phyloP scores from a whole-genome alignment of 129 eudicot genomes.

The Saposhnikovia divaricata region DNA sequence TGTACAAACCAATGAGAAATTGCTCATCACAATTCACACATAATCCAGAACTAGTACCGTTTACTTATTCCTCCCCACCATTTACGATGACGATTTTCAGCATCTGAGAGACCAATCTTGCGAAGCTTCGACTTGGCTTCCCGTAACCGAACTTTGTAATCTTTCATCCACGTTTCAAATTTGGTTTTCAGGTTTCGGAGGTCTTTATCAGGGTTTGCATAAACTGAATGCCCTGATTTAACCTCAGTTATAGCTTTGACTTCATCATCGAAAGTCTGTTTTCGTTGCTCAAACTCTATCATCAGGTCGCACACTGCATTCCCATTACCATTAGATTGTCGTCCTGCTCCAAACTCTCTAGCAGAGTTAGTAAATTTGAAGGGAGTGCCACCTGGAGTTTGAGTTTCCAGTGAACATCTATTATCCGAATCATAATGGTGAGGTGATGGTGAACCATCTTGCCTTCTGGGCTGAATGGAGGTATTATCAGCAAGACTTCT shows the following conservation, averaged over 20 bases:
- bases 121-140: constrained; percentile 29
- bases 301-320: constrained; percentile 27
- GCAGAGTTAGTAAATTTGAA: constrained; percentile 10
- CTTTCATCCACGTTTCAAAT: constrained; percentile 43
- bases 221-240: constrained; percentile 13
- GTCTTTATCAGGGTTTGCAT: constrained; percentile 17
- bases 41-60: constrained; percentile 3
- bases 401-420: constrained; percentile 21
- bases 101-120: constrained; percentile 21
- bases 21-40: background rate
- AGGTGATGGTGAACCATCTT: constrained; percentile 27
- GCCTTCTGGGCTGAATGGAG: constrained; percentile 20
- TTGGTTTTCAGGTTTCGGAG: constrained; percentile 27
- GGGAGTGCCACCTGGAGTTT: constrained; percentile 37
- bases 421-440: constrained; percentile 34
- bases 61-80: constrained; percentile 43
- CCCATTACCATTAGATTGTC: constrained; percentile 29
- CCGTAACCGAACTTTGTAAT: constrained; percentile 29
- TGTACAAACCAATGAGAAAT: background rate
- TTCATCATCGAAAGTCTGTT: constrained; percentile 53
- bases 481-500: constrained; percentile 30
- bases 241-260: constrained; percentile 37
- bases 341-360: constrained; percentile 19
- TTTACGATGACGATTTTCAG: constrained; percentile 26
- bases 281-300: constrained; percentile 56